These are phyloP conservation scores for Mycena indigotica DNA, from an alignment of 768 basidiomycete species.

Conservation along the genomic window DNA sequence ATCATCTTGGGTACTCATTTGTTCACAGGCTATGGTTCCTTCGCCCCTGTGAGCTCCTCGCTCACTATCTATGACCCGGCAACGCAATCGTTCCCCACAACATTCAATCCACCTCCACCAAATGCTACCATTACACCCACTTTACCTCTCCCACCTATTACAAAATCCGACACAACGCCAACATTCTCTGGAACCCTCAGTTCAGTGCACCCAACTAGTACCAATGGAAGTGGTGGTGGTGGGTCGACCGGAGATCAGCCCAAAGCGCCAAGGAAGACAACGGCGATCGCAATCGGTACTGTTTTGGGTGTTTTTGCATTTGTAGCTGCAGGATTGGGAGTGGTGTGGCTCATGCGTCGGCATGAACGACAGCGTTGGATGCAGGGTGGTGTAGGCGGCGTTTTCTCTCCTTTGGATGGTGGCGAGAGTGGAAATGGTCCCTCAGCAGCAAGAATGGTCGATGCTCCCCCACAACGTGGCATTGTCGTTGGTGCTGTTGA, in stretches of 20 bases:
- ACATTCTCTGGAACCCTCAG: constrained; percentile 8
- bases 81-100: constrained; percentile 43
- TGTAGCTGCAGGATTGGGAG: constrained; percentile 42
- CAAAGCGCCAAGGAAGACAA: constrained; percentile 27
- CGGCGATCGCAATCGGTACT: constrained; percentile 63
- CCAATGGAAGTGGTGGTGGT: constrained; percentile 14
- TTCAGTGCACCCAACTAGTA: constrained; percentile 22
- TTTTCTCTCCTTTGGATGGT: constrained; percentile 22
- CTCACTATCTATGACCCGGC: constrained; percentile 56
- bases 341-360: constrained; percentile 49
- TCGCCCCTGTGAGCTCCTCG: constrained; percentile 55
- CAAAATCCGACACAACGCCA: constrained; percentile 20
- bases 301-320: constrained; percentile 63
- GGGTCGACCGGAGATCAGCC: constrained; percentile 13
- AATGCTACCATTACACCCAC: constrained; percentile 25
- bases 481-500: constrained; percentile 24
- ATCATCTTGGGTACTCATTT: not conserved
- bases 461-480: constrained; percentile 15
- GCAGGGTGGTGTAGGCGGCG: constrained; percentile 18
- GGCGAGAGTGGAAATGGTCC: constrained; percentile 38
- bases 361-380: constrained; percentile 18
- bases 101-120: constrained; percentile 41
- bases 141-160: constrained; percentile 36
- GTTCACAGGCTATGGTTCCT: constrained; percentile 47
- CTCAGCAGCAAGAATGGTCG: constrained; percentile 31